phyloP scores from a whole-genome alignment of 352 stramenopile species.

The Globisporangium nodosum region DNA sequence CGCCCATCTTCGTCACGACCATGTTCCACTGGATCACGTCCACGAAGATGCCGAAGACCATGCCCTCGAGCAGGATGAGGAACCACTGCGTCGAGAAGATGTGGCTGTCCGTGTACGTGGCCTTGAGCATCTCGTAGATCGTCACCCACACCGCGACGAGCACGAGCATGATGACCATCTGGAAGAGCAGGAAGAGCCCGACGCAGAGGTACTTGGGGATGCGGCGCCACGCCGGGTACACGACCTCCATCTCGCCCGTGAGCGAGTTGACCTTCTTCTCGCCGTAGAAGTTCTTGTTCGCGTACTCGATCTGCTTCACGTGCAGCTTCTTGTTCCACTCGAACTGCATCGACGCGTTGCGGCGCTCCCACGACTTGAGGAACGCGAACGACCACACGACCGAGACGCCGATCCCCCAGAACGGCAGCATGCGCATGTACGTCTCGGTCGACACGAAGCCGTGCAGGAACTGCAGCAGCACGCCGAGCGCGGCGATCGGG shows the following conservation, averaged over 20 bases:
- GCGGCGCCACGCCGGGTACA: slow-evolving; percentile 66
- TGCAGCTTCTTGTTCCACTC: slow-evolving; percentile 79
- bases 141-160: slow-evolving; percentile 85
- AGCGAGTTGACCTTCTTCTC: slow-evolving; percentile 64
- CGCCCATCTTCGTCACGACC: slow-evolving; percentile 82
- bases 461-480: slow-evolving; percentile 50
- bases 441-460: slow-evolving; percentile 45
- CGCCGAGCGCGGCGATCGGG: slow-evolving; percentile 59
- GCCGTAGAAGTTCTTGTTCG: slow-evolving; percentile 73
- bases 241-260: slow-evolving; percentile 58
- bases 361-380: slow-evolving; percentile 77
- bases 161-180: slow-evolving; percentile 83
- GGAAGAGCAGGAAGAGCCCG: slow-evolving; percentile 74
- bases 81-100: slow-evolving; percentile 86
- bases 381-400: slow-evolving; percentile 81
- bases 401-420: slow-evolving; percentile 77
- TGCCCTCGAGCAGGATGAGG: slow-evolving; percentile 73
- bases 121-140: slow-evolving; percentile 86
- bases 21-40: slow-evolving; percentile 89
- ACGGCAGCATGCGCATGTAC: slow-evolving; percentile 79
- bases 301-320: slow-evolving; percentile 83
- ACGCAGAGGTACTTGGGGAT: slow-evolving; percentile 74
- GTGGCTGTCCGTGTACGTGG: slow-evolving; percentile 61
- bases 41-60: slow-evolving; percentile 84
- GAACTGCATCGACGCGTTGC: slow-evolving; percentile 75